A percentile compares a stretch with the other conserved stretches of the same genome.
phyloP scores from a whole-genome alignment of 108 stramenopile species.

The Pseudonitzschia multiseries region DNA sequence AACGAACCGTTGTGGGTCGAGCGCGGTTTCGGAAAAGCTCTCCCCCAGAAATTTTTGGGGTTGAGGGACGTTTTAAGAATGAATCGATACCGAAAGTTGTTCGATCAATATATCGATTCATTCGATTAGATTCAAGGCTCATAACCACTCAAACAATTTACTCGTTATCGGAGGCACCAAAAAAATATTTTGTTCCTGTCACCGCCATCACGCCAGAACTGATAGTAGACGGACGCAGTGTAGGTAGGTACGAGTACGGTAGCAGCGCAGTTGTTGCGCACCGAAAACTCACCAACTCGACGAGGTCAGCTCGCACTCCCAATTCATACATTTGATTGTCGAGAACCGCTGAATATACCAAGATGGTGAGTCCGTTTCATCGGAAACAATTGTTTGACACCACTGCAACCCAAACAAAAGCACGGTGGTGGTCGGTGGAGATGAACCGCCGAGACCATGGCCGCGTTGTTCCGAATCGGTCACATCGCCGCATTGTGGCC shows the following conservation, averaged over 20 bases:
- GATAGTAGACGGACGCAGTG: no score
- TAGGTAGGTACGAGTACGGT: no score
- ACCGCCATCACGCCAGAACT: no score
- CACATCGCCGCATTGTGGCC: background rate
- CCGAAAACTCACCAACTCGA: background rate
- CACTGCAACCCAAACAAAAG: background rate
- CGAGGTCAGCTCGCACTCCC: background rate
- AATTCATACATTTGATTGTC: background rate
- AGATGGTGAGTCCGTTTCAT: conserved; percentile 8
- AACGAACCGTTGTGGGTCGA: no score
- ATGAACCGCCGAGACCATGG: conserved; percentile 1
- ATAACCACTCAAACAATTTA: conserved; percentile 1
- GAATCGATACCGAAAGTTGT: no score
- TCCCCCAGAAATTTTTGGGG: no score
- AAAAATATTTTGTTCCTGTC: background rate
- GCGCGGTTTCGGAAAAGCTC: no score
- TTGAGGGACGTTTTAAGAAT: no score
- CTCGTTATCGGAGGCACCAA: conserved; percentile 6
- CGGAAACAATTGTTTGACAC: background rate
- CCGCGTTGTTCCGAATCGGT: background rate
- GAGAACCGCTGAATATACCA: conserved; percentile 4
- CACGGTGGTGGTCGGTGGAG: background rate
- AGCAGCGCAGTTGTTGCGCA: background rate
- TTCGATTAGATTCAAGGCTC: background rate
- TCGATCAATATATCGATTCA: background rate